Conservation (phyloP, 1,284 basidiomycete genomes). For the Trichosporon sp. region DNA sequence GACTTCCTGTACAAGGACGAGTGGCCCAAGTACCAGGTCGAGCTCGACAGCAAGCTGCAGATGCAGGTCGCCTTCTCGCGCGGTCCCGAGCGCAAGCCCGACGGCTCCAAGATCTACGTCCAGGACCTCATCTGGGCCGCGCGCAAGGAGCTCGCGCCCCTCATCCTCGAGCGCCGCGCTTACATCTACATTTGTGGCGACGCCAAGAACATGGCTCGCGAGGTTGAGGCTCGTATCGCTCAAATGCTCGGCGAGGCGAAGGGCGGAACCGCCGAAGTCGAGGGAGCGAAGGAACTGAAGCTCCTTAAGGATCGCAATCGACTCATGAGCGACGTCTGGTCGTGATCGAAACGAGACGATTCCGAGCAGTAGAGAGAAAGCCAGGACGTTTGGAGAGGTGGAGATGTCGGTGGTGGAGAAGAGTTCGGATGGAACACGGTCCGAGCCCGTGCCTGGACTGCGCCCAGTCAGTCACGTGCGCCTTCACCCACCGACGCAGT, state of each 20-base stretch:
- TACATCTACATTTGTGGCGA: conserved; percentile 96
- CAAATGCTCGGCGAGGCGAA: conserved; percentile 92
- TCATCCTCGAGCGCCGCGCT: conserved; percentile 87
- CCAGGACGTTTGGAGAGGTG: no score
- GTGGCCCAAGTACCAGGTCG: conserved; percentile 83
- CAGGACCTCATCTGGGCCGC: conserved; percentile 90
- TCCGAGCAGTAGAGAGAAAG: no score
- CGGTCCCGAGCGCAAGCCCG: conserved; percentile 73
- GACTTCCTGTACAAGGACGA: conserved; percentile 95
- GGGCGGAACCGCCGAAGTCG: conserved; percentile 75
- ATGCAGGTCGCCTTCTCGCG: conserved; percentile 88
- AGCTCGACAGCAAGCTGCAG: conserved; percentile 90
- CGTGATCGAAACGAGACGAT: no score
- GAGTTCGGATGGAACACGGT: not conserved
- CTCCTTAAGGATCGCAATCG: conserved; percentile 78
- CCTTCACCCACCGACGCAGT: no score
- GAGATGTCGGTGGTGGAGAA: no score
- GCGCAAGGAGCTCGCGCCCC: conserved; percentile 75
- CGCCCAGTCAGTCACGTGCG: no score
- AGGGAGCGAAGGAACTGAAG: conserved; percentile 87
- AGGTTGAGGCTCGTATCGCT: conserved; percentile 83
- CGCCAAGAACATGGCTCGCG: conserved; percentile 92
- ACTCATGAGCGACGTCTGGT: conserved; percentile 49
- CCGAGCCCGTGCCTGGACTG: not conserved
- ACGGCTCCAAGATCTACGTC: conserved; percentile 92